Evolutionary conservation across 345 rosid species (phyloP).

Genomic region (Laguncularia racemosa): DNA sequence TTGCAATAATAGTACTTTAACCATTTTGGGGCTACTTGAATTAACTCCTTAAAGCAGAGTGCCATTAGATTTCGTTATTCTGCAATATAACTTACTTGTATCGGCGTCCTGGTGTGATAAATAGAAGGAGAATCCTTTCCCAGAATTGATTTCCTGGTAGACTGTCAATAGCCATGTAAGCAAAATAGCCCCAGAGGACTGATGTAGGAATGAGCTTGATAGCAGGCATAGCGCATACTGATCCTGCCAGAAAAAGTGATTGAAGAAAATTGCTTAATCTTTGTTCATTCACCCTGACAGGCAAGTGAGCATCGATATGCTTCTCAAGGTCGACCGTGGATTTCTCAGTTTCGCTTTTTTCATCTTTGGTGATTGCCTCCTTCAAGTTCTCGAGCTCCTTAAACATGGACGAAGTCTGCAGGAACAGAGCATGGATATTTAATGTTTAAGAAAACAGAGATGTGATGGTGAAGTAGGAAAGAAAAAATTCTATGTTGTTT

Average conservation of each 20-base stretch:
- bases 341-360: background rate
- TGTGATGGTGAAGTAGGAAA: no score
- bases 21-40: no score
- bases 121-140: constrained; percentile 10
- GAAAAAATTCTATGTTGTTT: no score
- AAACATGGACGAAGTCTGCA: no score
- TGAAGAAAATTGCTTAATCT: constrained; percentile 9
- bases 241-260: constrained; percentile 6
- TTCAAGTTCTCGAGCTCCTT: constrained; percentile 6
- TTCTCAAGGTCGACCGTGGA: constrained; percentile 3
- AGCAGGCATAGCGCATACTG: constrained; percentile 4
- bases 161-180: constrained; percentile 10
- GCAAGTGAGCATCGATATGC: constrained; percentile 9
- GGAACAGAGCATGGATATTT: no score
- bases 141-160: constrained; percentile 13
- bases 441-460: no score
- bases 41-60: no score
- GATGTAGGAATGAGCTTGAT: constrained; percentile 7
- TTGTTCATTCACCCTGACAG: constrained; percentile 10
- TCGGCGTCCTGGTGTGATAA: constrained; percentile 5
- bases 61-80: background rate
- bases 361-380: background rate
- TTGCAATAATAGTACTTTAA: no score
- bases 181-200: constrained; percentile 12
- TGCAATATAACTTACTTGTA: constrained; percentile 1